Percentiles rank a stretch among this genome's conserved stretches.
Conservation (phyloP, 1,139 yeast genomes). For the Kurtzmaniella natalensis region DNA sequence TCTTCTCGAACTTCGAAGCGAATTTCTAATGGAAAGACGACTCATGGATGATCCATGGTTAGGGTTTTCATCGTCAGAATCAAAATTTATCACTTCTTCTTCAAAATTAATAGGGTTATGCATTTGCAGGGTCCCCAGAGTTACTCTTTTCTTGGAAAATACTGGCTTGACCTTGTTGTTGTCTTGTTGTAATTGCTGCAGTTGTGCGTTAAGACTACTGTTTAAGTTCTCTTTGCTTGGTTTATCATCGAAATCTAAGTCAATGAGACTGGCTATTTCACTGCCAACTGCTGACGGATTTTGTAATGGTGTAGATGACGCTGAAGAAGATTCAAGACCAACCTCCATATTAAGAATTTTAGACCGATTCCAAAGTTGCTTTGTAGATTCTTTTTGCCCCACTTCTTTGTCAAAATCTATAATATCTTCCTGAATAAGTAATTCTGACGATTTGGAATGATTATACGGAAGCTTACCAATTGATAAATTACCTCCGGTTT, state of each 20-base stretch:
- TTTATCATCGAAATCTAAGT: constrained; percentile 25
- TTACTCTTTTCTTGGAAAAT: constrained; percentile 29
- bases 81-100: constrained; percentile 47
- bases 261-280: constrained; percentile 24
- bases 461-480: too few relatives aligned
- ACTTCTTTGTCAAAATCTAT: not conserved
- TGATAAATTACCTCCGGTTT: too few relatives aligned
- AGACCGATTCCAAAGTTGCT: constrained; percentile 38
- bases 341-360: constrained; percentile 35
- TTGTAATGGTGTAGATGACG: constrained; percentile 21
- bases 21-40: constrained; percentile 38
- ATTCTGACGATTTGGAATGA: not conserved
- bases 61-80: constrained; percentile 45
- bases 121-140: constrained; percentile 21
- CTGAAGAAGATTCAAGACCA: constrained; percentile 30
- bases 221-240: too few relatives aligned
- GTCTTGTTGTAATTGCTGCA: constrained; percentile 1
- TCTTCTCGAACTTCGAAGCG: constrained; percentile 24
- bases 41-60: constrained; percentile 37
- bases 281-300: constrained; percentile 7
- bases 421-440: not conserved
- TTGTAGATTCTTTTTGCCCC: not conserved
- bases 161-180: constrained; percentile 12
- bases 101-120: constrained; percentile 33
- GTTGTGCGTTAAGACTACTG: too few relatives aligned